Conservation (phyloP, 805 yeast genomes). For the Ogataea naganishii region DNA sequence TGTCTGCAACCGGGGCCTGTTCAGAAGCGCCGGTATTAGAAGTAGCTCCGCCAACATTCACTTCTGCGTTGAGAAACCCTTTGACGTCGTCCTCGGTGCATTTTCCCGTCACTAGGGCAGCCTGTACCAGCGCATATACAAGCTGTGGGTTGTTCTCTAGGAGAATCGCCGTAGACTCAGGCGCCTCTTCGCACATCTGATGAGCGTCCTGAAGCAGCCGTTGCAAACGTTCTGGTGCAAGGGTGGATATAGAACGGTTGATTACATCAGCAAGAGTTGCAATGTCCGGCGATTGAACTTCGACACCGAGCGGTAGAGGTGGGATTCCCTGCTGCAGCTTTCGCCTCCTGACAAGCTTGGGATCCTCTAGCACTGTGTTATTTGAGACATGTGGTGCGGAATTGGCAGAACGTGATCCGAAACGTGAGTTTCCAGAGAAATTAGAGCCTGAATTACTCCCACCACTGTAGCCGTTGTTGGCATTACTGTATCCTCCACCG, state of each 20-base stretch:
- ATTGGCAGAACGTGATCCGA: no score
- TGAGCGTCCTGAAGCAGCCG: conserved; percentile 50
- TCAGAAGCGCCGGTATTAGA: conserved; percentile 1
- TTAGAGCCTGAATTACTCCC: not conserved
- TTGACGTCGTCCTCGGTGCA: conserved; percentile 17
- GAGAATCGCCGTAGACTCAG: conserved; percentile 49
- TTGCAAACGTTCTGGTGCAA: conserved; percentile 38
- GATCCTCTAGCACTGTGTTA: no score
- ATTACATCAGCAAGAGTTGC: conserved; percentile 32
- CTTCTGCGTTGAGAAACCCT: conserved; percentile 9
- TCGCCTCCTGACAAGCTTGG: conserved; percentile 7
- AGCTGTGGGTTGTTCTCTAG: conserved; percentile 72
- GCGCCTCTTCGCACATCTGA: conserved; percentile 46
- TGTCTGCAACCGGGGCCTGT: conserved; percentile 7
- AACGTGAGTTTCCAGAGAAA: no score
- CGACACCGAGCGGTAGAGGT: conserved; percentile 48
- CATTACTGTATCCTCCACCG: conserved; percentile 3
- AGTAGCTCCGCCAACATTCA: not conserved
- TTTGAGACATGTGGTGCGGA: no score
- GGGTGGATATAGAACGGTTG: conserved; percentile 33
- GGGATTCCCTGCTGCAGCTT: conserved; percentile 27
- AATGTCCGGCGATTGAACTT: conserved; percentile 25
- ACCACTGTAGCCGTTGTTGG: not conserved
- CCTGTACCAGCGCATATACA: conserved; percentile 73
- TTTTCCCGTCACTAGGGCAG: conserved; percentile 35